These are phyloP conservation scores for Euphrasia arctica DNA, from an alignment of 305 asterid genomes.

Conservation along the genomic window DNA sequence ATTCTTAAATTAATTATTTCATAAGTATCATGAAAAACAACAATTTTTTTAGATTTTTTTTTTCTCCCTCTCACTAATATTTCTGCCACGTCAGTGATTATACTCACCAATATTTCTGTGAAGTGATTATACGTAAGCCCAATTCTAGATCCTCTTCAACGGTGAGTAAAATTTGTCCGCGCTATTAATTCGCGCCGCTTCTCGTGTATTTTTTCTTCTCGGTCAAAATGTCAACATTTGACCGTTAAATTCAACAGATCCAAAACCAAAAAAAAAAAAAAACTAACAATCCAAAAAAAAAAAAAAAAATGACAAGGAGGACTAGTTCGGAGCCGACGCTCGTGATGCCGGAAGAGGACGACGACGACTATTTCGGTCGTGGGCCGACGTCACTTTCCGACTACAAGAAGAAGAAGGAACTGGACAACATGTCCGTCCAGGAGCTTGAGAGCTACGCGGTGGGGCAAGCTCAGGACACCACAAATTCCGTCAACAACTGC, in stretches of 20 bases:
- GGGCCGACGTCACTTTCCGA: conserved; percentile 28
- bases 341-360: conserved; percentile 36
- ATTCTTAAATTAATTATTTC: too few species aligned
- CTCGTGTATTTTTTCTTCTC: conserved; percentile 1
- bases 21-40: too few species aligned
- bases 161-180: too few species aligned
- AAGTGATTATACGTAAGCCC: too few species aligned
- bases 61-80: too few species aligned
- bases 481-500: conserved; percentile 63
- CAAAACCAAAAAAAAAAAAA: background rate
- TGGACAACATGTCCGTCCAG: conserved; percentile 75
- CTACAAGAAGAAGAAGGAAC: conserved; percentile 39
- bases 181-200: too few species aligned
- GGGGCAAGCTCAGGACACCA: conserved; percentile 65
- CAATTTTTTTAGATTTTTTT: too few species aligned
- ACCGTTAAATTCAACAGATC: background rate
- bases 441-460: conserved; percentile 78
- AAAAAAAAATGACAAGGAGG: conserved; percentile 36
- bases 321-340: conserved; percentile 70
- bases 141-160: too few species aligned
- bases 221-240: background rate
- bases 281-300: background rate
- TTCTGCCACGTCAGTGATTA: too few species aligned
- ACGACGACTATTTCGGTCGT: conserved; percentile 41
- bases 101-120: too few species aligned